Conservation (phyloP, 140 eudicot genomes). For the Senecio squalidus region DNA sequence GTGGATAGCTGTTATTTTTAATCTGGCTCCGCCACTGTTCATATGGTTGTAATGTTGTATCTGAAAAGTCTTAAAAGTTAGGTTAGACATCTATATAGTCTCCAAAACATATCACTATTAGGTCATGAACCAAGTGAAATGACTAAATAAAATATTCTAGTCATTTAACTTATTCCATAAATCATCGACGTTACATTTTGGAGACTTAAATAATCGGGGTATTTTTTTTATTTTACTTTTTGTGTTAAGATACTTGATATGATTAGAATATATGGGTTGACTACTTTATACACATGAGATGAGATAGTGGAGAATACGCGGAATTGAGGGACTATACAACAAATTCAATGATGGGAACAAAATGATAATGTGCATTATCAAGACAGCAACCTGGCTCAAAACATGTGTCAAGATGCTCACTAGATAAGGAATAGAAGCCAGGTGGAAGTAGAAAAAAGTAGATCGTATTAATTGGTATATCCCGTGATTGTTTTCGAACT, state of each 20-base stretch:
- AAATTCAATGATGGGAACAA: slow-evolving; percentile 31
- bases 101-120: too few relatives aligned
- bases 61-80: too few relatives aligned
- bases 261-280: slow-evolving; percentile 29
- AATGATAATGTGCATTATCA: slow-evolving; percentile 12
- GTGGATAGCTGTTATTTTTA: too few relatives aligned
- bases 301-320: slow-evolving; percentile 59
- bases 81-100: too few relatives aligned
- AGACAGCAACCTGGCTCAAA: slow-evolving; percentile 30
- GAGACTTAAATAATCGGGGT: not conserved
- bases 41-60: too few relatives aligned
- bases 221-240: not conserved
- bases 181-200: too few relatives aligned
- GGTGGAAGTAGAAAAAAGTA: slow-evolving; percentile 13
- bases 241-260: not conserved
- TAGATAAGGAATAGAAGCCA: not conserved
- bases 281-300: slow-evolving; percentile 37
- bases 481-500: too few relatives aligned
- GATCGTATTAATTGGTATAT: too few relatives aligned
- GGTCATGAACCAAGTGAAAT: too few relatives aligned
- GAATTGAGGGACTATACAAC: slow-evolving; percentile 22
- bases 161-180: too few relatives aligned
- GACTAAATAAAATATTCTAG: too few relatives aligned
- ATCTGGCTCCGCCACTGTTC: too few relatives aligned
- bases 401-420: slow-evolving; percentile 27